Evolutionary conservation across 1,139 yeast species (phyloP).

Genomic region (Yamadazyma atmosphaerica): DNA sequence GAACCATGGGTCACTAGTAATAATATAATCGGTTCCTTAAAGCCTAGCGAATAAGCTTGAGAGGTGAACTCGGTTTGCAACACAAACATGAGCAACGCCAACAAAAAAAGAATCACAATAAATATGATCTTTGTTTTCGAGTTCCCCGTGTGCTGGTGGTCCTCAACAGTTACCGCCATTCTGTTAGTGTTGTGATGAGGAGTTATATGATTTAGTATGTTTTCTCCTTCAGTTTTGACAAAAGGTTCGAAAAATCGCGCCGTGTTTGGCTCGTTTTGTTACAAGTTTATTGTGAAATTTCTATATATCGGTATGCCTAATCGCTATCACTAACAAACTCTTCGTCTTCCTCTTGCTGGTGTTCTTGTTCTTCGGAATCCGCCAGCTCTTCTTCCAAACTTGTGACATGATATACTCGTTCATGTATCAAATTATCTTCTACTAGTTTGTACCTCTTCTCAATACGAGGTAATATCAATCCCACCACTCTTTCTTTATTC

Average conservation of each 20-base stretch:
- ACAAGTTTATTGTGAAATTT: no score
- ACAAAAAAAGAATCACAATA: constrained; percentile 56
- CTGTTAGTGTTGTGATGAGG: background rate
- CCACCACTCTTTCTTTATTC: constrained; percentile 51
- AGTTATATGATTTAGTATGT: no score
- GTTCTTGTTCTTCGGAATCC: constrained; percentile 4
- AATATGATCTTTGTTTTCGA: constrained; percentile 46
- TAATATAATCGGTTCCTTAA: constrained; percentile 69
- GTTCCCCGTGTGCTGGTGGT: constrained; percentile 10
- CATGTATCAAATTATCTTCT: constrained; percentile 38
- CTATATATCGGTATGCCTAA: no score
- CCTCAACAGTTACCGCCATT: constrained; percentile 18
- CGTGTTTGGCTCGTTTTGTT: no score
- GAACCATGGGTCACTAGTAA: constrained; percentile 74
- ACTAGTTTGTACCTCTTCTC: constrained; percentile 37
- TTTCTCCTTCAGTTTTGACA: background rate
- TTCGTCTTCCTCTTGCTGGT: constrained; percentile 2
- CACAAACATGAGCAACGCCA: constrained; percentile 68
- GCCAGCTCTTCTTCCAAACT: constrained; percentile 6
- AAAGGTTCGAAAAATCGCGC: no score
- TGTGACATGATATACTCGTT: constrained; percentile 31
- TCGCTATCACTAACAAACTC: constrained; percentile 18
- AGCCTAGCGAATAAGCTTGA: constrained; percentile 59
- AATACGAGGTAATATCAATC: constrained; percentile 61
- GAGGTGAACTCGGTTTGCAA: constrained; percentile 81